phyloP scores from a whole-genome alignment of 2,329 filamentous ascomycete genomes.

The Leptoxyphium fumago region DNA sequence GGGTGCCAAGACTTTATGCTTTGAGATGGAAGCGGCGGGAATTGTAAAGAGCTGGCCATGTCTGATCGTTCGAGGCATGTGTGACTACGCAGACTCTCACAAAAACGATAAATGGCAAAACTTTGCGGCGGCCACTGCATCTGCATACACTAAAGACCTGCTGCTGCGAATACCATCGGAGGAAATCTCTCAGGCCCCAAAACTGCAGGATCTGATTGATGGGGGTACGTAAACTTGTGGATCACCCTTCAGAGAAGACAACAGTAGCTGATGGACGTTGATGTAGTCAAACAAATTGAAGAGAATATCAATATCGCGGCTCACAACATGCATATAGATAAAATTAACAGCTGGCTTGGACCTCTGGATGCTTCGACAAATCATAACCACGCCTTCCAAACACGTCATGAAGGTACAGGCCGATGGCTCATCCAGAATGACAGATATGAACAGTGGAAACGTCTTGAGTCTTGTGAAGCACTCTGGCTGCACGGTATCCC shows the following conservation, averaged over 20 bases:
- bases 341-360: background rate
- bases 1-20: constrained; percentile 4
- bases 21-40: constrained; percentile 13
- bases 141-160: constrained; percentile 10
- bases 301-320: background rate
- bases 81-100: constrained; percentile 11
- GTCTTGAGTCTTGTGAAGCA: background rate
- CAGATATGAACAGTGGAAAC: background rate
- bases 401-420: background rate
- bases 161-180: constrained; percentile 1
- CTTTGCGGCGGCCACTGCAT: constrained; percentile 10
- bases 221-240: background rate
- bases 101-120: constrained; percentile 12
- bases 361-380: background rate
- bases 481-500: constrained; percentile 1
- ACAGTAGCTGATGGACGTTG: background rate
- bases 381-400: background rate
- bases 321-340: background rate
- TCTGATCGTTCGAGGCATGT: constrained; percentile 12
- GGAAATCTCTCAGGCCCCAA: too few relatives aligned
- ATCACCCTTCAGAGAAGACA: background rate
- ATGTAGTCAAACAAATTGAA: background rate
- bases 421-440: background rate
- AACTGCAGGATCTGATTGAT: background rate
- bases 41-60: constrained; percentile 10